These are phyloP conservation scores for Penicillium diatomitis DNA, from an alignment of 495 filamentous ascomycete genomes.

Conservation along the genomic window DNA sequence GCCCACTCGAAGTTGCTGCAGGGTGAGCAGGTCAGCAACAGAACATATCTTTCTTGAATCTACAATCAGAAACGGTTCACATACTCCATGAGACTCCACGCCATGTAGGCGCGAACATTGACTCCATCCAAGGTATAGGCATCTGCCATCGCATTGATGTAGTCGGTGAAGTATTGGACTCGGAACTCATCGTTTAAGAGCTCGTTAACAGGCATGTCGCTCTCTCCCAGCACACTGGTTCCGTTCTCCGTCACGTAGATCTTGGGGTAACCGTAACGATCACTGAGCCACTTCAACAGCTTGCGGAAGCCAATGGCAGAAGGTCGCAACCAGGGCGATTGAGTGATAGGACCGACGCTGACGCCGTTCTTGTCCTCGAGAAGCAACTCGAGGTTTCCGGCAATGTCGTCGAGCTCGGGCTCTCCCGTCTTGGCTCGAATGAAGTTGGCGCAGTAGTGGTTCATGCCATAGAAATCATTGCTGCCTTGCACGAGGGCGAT, in stretches of 20 bases:
- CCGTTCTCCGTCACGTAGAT: constrained; percentile 83
- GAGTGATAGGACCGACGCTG: constrained; percentile 63
- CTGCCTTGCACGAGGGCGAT: constrained; percentile 58
- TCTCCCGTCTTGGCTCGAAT: constrained; percentile 57
- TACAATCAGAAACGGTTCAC: constrained; percentile 1
- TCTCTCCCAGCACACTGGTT: constrained; percentile 69
- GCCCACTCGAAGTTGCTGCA: constrained; percentile 52
- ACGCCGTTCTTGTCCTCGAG: constrained; percentile 59
- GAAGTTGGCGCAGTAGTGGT: constrained; percentile 79
- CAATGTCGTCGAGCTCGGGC: constrained; percentile 53
- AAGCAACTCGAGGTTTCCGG: constrained; percentile 60
- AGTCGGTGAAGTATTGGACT: constrained; percentile 63
- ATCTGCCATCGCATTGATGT: constrained; percentile 62
- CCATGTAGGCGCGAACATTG: constrained; percentile 64
- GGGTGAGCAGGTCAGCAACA: constrained; percentile 6
- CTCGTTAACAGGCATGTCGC: constrained; percentile 58
- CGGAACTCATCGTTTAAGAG: constrained; percentile 67
- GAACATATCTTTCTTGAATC: neutral
- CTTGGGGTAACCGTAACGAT: constrained; percentile 61
- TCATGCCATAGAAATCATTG: constrained; percentile 81
- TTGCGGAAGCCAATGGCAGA: constrained; percentile 64
- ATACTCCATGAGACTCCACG: constrained; percentile 72
- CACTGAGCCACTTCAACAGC: constrained; percentile 69
- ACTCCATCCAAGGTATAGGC: constrained; percentile 59
- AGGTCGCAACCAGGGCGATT: constrained; percentile 67